Conservation (phyloP, 78 protist genomes). For the Dictyostelium brefeldianum region DNA sequence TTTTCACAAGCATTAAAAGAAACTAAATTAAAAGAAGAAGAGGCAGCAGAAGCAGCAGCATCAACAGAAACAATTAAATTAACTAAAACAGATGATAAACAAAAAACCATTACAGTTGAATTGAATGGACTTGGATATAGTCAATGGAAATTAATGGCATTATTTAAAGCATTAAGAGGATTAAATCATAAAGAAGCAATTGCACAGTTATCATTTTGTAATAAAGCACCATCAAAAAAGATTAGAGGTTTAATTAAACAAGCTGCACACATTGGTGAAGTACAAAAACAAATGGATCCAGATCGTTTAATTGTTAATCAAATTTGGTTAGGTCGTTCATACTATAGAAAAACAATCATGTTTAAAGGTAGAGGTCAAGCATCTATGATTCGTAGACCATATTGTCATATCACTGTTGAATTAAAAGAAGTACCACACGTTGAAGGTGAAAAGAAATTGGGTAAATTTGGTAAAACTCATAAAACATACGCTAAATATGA, state of each 20-base stretch:
- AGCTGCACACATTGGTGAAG: constrained; percentile 60
- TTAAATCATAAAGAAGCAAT: constrained; percentile 54
- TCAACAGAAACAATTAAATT: neutral
- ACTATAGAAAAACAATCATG: neutral
- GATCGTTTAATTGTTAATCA: constrained; percentile 71
- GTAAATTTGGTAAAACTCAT: constrained; percentile 78
- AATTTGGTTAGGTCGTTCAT: constrained; percentile 66
- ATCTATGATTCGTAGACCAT: constrained; percentile 43
- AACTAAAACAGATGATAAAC: neutral
- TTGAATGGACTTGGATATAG: constrained; percentile 17
- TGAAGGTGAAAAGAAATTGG: constrained; percentile 65
- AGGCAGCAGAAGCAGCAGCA: neutral
- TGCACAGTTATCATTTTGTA: constrained; percentile 55
- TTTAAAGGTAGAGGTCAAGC: constrained; percentile 67
- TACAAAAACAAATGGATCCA: constrained; percentile 29
- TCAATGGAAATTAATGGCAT: constrained; percentile 61
- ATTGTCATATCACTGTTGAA: constrained; percentile 51
- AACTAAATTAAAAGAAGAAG: constrained; percentile 1
- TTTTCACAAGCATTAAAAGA: constrained; percentile 20
- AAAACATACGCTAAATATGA: constrained; percentile 29
- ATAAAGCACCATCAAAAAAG: constrained; percentile 43
- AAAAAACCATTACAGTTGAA: constrained; percentile 20
- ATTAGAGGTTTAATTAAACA: constrained; percentile 64
- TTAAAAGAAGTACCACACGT: constrained; percentile 12
- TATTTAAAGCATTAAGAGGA: constrained; percentile 55